A percentile compares a stretch with the other conserved stretches of the same genome.
phyloP scores from a whole-genome alignment of 257 asterid genomes.

The Ocimum tenuiflorum region DNA sequence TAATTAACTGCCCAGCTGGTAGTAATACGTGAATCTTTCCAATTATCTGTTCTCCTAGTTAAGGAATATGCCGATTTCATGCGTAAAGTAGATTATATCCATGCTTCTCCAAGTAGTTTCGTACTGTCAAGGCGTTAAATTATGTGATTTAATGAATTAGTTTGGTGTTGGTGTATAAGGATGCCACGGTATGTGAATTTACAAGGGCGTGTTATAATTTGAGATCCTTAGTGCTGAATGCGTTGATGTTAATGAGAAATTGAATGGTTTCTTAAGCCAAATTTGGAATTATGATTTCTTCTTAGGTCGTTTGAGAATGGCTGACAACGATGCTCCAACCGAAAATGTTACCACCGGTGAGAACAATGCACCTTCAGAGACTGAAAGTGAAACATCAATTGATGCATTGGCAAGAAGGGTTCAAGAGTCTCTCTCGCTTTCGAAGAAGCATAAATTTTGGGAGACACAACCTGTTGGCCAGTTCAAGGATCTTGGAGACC shows the following conservation, averaged over 20 bases:
- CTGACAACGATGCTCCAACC: conserved; percentile 35
- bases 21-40: no score
- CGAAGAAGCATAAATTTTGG: conserved; percentile 79
- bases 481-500: conserved; percentile 70
- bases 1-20: background rate
- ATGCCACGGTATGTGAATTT: background rate
- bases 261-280: background rate
- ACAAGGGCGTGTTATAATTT: background rate
- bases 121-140: background rate
- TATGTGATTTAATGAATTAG: background rate
- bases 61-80: background rate
- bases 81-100: no score
- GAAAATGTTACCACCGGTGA: conserved; percentile 35
- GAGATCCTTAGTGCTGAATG: background rate
- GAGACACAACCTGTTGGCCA: conserved; percentile 92
- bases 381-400: conserved; percentile 37
- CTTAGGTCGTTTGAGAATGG: conserved; percentile 32
- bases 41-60: background rate
- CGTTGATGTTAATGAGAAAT: background rate
- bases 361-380: conserved; percentile 31
- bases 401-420: conserved; percentile 49
- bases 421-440: conserved; percentile 64
- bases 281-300: conserved; percentile 1
- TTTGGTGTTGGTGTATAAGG: background rate
- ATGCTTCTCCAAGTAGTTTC: no score